These are phyloP conservation scores for Chalaropsis ovoidea DNA, from an alignment of 2,329 filamentous ascomycete species.

Conservation along the genomic window DNA sequence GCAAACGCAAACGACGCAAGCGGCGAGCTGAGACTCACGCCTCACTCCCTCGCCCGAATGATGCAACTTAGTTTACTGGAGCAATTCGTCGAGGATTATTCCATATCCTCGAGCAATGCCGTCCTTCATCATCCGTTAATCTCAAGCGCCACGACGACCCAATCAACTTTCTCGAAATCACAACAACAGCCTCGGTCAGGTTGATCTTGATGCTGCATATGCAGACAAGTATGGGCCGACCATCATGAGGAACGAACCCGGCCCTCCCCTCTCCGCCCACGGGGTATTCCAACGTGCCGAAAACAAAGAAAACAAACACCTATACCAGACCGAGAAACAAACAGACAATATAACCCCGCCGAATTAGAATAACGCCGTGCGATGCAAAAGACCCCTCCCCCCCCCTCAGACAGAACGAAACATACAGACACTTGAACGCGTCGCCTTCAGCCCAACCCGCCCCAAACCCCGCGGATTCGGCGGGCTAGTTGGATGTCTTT, in stretches of 20 bases:
- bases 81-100: neutral
- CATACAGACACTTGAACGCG: neutral
- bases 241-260: neutral
- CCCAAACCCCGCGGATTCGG: conserved; percentile 68
- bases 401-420: neutral
- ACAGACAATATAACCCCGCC: neutral
- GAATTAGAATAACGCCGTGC: conserved; percentile 2
- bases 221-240: neutral
- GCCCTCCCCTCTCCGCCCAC: too few species aligned
- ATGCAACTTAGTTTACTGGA: neutral
- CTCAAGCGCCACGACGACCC: neutral
- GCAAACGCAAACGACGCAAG: conserved; percentile 9
- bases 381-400: conserved; percentile 1
- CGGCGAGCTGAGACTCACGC: neutral
- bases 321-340: conserved; percentile 18
- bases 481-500: conserved; percentile 93
- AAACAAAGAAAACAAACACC: conserved; percentile 4
- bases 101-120: neutral
- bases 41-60: neutral
- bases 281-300: too few species aligned
- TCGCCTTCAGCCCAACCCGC: conserved; percentile 47
- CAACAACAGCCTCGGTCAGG: too few species aligned
- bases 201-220: neutral
- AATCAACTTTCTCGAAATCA: too few species aligned
- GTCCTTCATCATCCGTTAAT: neutral